A percentile compares a stretch with the other conserved stretches of the same genome.
These are phyloP conservation scores for Skeletonema menzelii DNA, from an alignment of 108 stramenopile species.

Conservation along the genomic window DNA sequence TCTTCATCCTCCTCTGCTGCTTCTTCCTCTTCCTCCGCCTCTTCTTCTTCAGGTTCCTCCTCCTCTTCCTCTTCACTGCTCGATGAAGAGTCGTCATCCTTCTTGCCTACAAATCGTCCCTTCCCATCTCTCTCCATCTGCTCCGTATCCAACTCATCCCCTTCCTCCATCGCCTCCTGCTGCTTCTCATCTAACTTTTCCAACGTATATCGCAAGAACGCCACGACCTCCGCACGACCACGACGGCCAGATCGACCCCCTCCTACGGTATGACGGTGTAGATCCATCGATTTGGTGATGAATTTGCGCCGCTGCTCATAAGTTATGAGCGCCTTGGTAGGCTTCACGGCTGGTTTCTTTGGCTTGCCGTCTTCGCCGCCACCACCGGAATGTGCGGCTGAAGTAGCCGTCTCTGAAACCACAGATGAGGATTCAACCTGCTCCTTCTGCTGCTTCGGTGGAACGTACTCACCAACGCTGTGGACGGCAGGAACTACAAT, in stretches of 20 bases:
- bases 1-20: slow-evolving; percentile 27
- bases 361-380: not conserved
- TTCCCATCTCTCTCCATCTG: slow-evolving; percentile 16
- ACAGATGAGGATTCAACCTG: not conserved
- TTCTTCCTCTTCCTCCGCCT: slow-evolving; percentile 14
- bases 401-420: not conserved
- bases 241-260: slow-evolving; percentile 41
- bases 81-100: slow-evolving; percentile 23
- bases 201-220: slow-evolving; percentile 33
- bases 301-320: slow-evolving; percentile 31
- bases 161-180: slow-evolving; percentile 33
- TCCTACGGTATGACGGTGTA: slow-evolving; percentile 35
- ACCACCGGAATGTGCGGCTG: not conserved
- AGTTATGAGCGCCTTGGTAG: slow-evolving; percentile 28
- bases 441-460: not conserved
- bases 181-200: slow-evolving; percentile 42
- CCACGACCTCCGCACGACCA: slow-evolving; percentile 41
- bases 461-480: not conserved
- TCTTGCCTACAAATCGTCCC: slow-evolving; percentile 4
- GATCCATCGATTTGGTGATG: slow-evolving; percentile 36
- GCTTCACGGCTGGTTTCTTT: slow-evolving; percentile 1
- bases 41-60: slow-evolving; percentile 5
- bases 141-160: slow-evolving; percentile 1
- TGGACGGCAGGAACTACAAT: slow-evolving; percentile 6
- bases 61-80: slow-evolving; percentile 28